Conservation (phyloP, 2,329 filamentous ascomycete species). For the Hypoxylon sp. region DNA sequence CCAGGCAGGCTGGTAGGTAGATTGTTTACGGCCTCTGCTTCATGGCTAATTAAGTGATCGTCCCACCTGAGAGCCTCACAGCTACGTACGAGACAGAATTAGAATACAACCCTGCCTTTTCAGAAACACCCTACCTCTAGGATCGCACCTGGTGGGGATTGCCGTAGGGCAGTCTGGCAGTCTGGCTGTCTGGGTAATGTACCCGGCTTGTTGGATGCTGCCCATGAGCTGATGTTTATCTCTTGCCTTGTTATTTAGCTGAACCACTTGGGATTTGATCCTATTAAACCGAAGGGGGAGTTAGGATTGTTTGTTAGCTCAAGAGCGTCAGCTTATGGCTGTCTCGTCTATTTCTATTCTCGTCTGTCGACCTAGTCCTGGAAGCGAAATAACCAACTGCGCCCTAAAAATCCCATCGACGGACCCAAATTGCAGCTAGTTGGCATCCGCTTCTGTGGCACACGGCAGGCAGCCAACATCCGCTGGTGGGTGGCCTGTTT, state of each 20-base stretch:
- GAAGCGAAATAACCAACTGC: constrained; percentile 1
- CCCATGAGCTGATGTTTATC: neutral
- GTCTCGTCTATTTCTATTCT: constrained; percentile 35
- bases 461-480: constrained; percentile 2
- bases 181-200: constrained; percentile 10
- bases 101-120: constrained; percentile 14
- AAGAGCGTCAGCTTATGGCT: constrained; percentile 17
- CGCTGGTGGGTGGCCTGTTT: neutral
- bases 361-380: constrained; percentile 1
- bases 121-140: constrained; percentile 4
- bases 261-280: constrained; percentile 8
- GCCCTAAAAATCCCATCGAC: neutral
- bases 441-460: constrained; percentile 4
- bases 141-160: constrained; percentile 11
- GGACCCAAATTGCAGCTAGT: constrained; percentile 5
- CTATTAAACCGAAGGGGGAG: constrained; percentile 9
- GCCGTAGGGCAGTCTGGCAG: constrained; percentile 13
- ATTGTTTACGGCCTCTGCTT: constrained; percentile 11
- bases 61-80: constrained; percentile 29
- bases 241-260: constrained; percentile 6
- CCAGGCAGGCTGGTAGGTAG: neutral
- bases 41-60: constrained; percentile 1
- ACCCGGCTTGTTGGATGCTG: constrained; percentile 16
- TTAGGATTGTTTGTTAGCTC: constrained; percentile 26
- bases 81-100: constrained; percentile 2